Evolutionary conservation across 768 basidiomycete genomes (phyloP), one percentile per base, ranked within the genome.

Genomic region (Suillus lakei): DNA sequence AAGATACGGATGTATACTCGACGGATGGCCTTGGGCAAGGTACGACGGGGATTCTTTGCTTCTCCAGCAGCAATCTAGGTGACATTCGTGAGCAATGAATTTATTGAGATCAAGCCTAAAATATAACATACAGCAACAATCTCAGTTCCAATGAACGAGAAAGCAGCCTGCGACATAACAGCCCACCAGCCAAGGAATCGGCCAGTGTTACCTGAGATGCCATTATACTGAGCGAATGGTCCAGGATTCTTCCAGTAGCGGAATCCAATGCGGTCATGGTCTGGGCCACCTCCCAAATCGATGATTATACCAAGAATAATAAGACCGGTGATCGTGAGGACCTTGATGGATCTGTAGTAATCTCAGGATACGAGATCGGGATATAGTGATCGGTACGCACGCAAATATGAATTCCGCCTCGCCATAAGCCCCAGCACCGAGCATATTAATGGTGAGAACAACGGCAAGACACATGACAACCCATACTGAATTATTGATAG

Each of bases 61-160:
- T 95, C 94, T n/a, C 90, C 93, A 30, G 93, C 93, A 65, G 93
- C 92, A 69, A 91, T 91, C 91, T 92, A 43, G 54, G 58, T 44
- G n/a, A n/a, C 36, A 44, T 9, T 39, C 23, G 16, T 58, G 9
- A 58, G 26, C 4, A 9, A 28, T 39, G 6, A 2, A 58, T 13
- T 34, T 3, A 51, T 58, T 2, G 15, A 18, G 46, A 39, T 39
- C 5, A 34, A 54, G 53, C 5, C 12, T 34, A n/a, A 30, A 23
- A 53, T 15, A 21, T 51, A 6, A 81, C 86, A 70, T 80, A 92
- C 90, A 34, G 93, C 94, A 48, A 97, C 95, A 72, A 97, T 95
- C 77, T 98, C 96, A 7, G 95, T 96, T 18, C 96, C 96, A 66
- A 96, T 95, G 76, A 84, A 96, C 13, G 93, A 95, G 82, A 96